Evolutionary conservation across 805 yeast species (phyloP).

Genomic region (Candida sithepensis): DNA sequence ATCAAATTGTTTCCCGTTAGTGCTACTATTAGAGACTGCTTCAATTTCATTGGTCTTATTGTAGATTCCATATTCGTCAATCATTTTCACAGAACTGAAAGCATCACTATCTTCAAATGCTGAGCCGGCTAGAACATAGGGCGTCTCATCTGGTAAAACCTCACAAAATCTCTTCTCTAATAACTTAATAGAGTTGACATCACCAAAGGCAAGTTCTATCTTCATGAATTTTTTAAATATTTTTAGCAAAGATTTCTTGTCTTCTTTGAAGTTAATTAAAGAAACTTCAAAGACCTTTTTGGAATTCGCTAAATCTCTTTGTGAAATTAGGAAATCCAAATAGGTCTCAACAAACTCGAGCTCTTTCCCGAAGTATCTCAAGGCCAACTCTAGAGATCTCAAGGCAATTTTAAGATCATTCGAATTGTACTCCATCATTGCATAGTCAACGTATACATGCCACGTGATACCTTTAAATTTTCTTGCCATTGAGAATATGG

Average conservation of each 20-base stretch:
- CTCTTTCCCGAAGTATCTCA: conserved; percentile 47
- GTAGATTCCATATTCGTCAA: conserved; percentile 28
- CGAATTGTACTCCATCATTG: conserved; percentile 71
- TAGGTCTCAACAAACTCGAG: conserved; percentile 67
- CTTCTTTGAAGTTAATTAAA: conserved; percentile 47
- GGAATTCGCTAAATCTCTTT: conserved; percentile 66
- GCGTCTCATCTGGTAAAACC: conserved; percentile 58
- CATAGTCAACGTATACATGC: conserved; percentile 78
- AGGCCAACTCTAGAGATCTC: conserved; percentile 75
- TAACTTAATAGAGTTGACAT: conserved; percentile 58
- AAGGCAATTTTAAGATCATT: conserved; percentile 66
- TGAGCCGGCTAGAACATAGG: conserved; percentile 20
- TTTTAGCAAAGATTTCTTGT: conserved; percentile 37
- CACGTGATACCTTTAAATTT: conserved; percentile 59
- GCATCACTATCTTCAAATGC: conserved; percentile 17
- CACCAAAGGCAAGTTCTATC: conserved; percentile 70
- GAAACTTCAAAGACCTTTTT: conserved; percentile 81
- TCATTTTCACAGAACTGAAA: conserved; percentile 32
- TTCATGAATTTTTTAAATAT: conserved; percentile 58
- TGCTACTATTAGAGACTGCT: conserved; percentile 12
- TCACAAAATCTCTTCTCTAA: conserved; percentile 66
- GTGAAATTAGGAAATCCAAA: conserved; percentile 63
- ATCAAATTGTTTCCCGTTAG: conserved; percentile 7
- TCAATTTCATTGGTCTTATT: conserved; percentile 11
- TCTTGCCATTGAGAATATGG: conserved; percentile 66